phyloP scores from a whole-genome alignment of 192 early-diverging fungal species.

The Gigaspora rosea region DNA sequence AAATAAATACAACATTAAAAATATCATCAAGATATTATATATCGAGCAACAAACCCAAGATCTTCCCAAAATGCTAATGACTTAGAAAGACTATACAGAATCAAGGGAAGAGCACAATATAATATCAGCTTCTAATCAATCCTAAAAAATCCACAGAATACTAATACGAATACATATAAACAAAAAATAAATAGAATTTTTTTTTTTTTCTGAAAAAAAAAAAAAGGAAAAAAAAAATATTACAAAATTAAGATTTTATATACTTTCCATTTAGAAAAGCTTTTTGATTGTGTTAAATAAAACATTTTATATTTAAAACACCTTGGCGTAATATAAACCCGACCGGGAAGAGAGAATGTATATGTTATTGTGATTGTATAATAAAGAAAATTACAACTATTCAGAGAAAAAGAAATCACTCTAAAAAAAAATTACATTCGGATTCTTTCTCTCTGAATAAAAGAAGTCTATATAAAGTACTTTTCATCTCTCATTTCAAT shows the following conservation, averaged over 20 bases:
- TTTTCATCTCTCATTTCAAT: too few species aligned
- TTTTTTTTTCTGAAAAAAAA: too few species aligned
- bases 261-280: too few species aligned
- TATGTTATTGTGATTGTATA: background rate
- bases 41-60: too few species aligned
- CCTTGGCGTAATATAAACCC: conserved; percentile 1
- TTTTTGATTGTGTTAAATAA: background rate
- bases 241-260: background rate
- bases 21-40: too few species aligned
- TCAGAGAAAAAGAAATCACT: conserved; percentile 11
- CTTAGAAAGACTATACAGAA: too few species aligned
- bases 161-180: background rate
- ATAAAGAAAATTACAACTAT: conserved; percentile 12
- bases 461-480: background rate
- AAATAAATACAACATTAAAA: too few species aligned
- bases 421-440: background rate
- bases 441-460: background rate
- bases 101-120: too few species aligned
- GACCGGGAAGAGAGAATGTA: background rate
- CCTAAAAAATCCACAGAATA: too few species aligned
- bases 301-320: conserved; percentile 5
- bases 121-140: too few species aligned
- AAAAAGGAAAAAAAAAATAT: background rate
- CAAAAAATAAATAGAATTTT: background rate
- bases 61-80: too few species aligned